A percentile compares a stretch with the other conserved stretches of the same genome.
Evolutionary conservation across 1,284 basidiomycete species (phyloP).

Genomic region (Trametes pubescens): DNA sequence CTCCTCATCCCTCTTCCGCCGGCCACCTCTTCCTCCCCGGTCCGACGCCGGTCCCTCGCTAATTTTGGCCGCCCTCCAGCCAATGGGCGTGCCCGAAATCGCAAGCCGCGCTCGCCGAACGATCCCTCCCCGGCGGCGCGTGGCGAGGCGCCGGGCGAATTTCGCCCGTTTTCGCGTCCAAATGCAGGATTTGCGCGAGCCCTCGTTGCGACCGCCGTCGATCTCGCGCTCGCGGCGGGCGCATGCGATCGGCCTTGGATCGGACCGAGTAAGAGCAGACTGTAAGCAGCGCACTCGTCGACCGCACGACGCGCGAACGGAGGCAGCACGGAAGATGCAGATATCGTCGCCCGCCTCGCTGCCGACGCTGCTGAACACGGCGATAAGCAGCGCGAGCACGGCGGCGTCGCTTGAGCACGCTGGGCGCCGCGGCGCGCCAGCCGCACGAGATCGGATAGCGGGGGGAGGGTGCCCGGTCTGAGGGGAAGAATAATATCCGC

Average conservation of each 20-base stretch:
- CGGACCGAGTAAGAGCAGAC: conserved; percentile 13
- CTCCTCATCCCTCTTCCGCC: conserved; percentile 24
- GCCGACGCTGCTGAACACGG: not conserved
- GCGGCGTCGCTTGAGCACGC: not conserved
- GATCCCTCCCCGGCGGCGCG: conserved; percentile 1
- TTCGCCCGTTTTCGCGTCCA: conserved; percentile 9
- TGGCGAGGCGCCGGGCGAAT: not conserved
- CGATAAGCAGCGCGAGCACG: not conserved
- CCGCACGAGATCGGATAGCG: not conserved
- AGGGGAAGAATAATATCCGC: not conserved
- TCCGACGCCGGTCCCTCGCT: conserved; percentile 17
- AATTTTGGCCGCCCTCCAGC: conserved; percentile 10
- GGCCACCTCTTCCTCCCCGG: conserved; percentile 11
- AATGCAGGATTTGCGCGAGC: not conserved
- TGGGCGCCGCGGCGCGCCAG: not conserved
- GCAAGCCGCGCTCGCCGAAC: conserved; percentile 10
- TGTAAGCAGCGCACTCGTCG: conserved; percentile 12
- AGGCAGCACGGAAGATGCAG: conserved; percentile 4
- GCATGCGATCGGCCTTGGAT: conserved; percentile 19
- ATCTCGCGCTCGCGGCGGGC: conserved; percentile 10
- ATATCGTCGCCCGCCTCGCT: not conserved
- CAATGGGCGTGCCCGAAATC: conserved; percentile 9
- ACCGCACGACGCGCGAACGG: conserved; percentile 6
- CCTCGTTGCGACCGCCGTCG: conserved; percentile 7
- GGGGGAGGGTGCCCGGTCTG: not conserved